Evolutionary conservation across 108 stramenopile species (phyloP).

Genomic region (Cyclotella cryptica): DNA sequence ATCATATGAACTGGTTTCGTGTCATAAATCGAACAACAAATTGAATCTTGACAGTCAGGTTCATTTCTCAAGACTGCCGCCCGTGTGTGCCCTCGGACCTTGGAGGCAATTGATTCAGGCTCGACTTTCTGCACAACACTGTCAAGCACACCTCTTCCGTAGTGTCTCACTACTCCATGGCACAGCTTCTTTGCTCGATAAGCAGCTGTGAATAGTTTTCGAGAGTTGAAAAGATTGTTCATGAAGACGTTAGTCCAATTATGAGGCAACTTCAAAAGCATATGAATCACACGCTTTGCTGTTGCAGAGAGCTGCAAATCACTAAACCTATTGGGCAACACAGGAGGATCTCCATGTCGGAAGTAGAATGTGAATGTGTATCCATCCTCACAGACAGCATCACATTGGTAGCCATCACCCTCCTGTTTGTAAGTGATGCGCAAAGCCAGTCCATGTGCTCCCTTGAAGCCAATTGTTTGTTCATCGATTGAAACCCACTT

Average conservation of each 20-base stretch:
- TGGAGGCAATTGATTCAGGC: background rate
- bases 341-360: constrained; percentile 10
- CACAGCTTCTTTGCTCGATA: background rate
- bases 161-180: constrained; percentile 7
- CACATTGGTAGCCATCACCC: constrained; percentile 45
- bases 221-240: constrained; percentile 28
- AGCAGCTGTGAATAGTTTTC: constrained; percentile 9
- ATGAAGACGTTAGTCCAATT: constrained; percentile 23
- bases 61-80: constrained; percentile 16
- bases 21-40: constrained; percentile 25
- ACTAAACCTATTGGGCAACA: background rate
- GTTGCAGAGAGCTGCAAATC: constrained; percentile 17
- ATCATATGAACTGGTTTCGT: constrained; percentile 40
- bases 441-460: constrained; percentile 16
- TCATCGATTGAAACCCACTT: constrained; percentile 36
- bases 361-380: constrained; percentile 32
- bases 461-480: constrained; percentile 45
- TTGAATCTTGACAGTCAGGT: constrained; percentile 8
- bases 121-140: background rate
- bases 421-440: constrained; percentile 43
- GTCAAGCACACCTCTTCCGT: background rate
- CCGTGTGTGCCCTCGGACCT: constrained; percentile 4
- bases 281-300: constrained; percentile 11
- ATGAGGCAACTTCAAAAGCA: constrained; percentile 9
- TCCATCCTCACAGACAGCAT: constrained; percentile 31